Base-by-base conservation (phyloP, 2,329 filamentous ascomycete species). In the Acrodontium crateriforme region DNA sequence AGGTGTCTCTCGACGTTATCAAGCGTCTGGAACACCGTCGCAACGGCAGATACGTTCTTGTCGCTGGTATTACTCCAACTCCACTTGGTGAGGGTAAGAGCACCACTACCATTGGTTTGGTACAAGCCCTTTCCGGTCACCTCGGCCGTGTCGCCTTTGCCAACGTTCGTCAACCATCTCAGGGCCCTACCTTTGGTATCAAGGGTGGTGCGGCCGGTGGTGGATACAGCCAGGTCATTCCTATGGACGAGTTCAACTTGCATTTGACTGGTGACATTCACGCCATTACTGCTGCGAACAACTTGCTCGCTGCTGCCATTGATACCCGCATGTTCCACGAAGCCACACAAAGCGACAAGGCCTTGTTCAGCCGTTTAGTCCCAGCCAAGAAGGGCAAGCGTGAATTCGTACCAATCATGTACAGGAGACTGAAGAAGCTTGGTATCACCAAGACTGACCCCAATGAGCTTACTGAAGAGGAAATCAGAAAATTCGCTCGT, bases 221-320 rank as follows among this genome's bases (percentile, higher is more conserved):
- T 55, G 89, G 89, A 20, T 98, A 95, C 71, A 93, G 83, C 55
- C 89, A 98, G 56, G 89, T 98, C 50, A 95, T 98, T 46, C 89
- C 89, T 34, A 98, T 98, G 89, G 89, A 98, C 47, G 89, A 98
- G 57, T 98, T 98, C 66, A 98, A 98, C 60, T 65, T 98, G 50
- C 89, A 98, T 56, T 62, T 98, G 47, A 98, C 89, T 30, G 89
- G 89, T 47, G 89, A 98, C 53, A 95, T 98, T 32, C 89, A 98
- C 55, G 89, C 89, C 40, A 89, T 98, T 49, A 84, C 84, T 29
- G 87, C 87, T 16, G 89, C 89, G 19, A 98, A 95, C 69, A 98
- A 98, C 59, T 67, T 98, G 32, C 71, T 98, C 23, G 87, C 89
- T 24, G 89, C 89, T 30, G 89, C 89, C 18, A 91, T 98, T 38